Conservation (phyloP, 78 protist species). For the Cavenderia fasciculata region DNA sequence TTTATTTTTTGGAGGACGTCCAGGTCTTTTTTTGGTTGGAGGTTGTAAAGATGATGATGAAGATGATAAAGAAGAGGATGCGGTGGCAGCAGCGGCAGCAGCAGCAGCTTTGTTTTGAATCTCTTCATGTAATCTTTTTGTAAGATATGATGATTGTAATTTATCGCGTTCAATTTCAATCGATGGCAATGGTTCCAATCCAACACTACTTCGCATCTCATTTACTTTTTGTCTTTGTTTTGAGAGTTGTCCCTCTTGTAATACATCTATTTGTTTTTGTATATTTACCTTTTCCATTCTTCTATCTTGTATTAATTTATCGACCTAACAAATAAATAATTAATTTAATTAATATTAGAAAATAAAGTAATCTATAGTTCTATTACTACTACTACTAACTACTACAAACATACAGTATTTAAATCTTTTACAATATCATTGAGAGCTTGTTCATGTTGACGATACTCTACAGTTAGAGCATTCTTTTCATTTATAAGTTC, state of each 20-base stretch:
- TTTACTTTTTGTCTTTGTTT: constrained; percentile 11
- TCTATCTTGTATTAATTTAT: background rate
- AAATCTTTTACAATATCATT: constrained; percentile 28
- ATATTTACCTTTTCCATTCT: constrained; percentile 4
- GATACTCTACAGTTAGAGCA: constrained; percentile 3
- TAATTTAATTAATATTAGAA: background rate
- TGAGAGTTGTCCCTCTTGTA: background rate
- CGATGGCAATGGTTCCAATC: constrained; percentile 12
- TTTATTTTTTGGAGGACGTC: no score
- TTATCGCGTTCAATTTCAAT: constrained; percentile 7
- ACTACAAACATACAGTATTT: background rate
- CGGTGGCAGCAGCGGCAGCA: no score
- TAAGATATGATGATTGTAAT: constrained; percentile 3
- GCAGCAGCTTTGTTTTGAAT: background rate
- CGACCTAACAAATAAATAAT: background rate
- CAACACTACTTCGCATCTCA: constrained; percentile 2
- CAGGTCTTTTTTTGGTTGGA: no score
- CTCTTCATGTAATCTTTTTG: constrained; percentile 29
- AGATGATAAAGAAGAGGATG: no score
- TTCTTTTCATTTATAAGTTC: constrained; percentile 7
- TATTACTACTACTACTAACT: background rate
- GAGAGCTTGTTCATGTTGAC: constrained; percentile 2
- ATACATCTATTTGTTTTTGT: background rate
- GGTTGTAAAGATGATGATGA: no score
- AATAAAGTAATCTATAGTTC: background rate